Evolutionary conservation across 2,329 filamentous ascomycete species (phyloP).

Genomic region (Hirsutella rhossiliensis): DNA sequence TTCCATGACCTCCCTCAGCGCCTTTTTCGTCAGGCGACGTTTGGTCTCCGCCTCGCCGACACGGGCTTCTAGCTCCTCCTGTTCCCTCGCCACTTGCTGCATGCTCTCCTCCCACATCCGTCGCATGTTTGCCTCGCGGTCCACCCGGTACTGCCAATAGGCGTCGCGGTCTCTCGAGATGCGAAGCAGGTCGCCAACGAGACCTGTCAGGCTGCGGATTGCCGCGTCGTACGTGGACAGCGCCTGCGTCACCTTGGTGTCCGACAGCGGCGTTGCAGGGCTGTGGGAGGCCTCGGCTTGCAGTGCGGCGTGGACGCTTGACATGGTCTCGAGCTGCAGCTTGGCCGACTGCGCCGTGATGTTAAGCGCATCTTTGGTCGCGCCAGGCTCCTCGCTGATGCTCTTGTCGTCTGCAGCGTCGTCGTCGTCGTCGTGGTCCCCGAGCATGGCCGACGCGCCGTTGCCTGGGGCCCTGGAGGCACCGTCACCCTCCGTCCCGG

Average conservation of each 20-base stretch:
- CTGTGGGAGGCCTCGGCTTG: slow-evolving; percentile 55
- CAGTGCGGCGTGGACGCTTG: slow-evolving; percentile 73
- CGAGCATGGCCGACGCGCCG: slow-evolving; percentile 20
- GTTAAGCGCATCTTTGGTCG: slow-evolving; percentile 86
- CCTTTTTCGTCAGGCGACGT: slow-evolving; percentile 77
- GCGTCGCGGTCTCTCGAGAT: slow-evolving; percentile 91
- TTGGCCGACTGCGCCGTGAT: slow-evolving; percentile 94
- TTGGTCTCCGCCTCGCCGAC: slow-evolving; percentile 87
- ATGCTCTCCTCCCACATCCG: slow-evolving; percentile 99
- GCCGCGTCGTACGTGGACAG: slow-evolving; percentile 79
- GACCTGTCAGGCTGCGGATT: slow-evolving; percentile 72
- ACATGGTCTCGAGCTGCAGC: slow-evolving; percentile 81
- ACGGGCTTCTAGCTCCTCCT: slow-evolving; percentile 78
- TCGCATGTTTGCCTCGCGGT: slow-evolving; percentile 81
- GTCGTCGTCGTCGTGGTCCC: slow-evolving; percentile 52
- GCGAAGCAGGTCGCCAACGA: slow-evolving; percentile 77
- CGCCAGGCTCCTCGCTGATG: slow-evolving; percentile 58
- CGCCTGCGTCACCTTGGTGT: slow-evolving; percentile 65
- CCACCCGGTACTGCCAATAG: slow-evolving; percentile 92
- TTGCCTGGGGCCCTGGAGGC: slow-evolving; percentile 23
- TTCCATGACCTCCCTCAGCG: slow-evolving; percentile 74
- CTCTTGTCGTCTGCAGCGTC: slow-evolving; percentile 63
- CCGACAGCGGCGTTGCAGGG: slow-evolving; percentile 60
- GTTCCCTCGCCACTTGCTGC: slow-evolving; percentile 89
- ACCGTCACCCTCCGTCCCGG: slow-evolving; percentile 29